These are phyloP conservation scores for Melanomma pulvis-pyrius DNA, from an alignment of 495 filamentous ascomycete genomes.

Conservation along the genomic window DNA sequence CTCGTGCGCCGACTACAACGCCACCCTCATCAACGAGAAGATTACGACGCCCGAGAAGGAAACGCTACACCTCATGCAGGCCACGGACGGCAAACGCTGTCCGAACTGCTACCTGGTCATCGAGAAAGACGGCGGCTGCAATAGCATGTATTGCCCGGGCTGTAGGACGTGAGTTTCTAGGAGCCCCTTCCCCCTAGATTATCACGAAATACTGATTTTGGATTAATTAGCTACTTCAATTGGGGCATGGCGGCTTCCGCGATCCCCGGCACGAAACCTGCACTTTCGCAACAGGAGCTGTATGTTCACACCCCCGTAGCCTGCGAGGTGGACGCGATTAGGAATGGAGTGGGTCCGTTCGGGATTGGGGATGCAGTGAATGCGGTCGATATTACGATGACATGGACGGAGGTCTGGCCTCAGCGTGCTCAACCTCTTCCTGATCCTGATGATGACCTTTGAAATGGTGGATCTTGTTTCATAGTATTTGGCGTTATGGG, in stretches of 20 bases:
- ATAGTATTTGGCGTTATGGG: too few relatives aligned
- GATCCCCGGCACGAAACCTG: constrained; percentile 5
- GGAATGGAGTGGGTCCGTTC: background rate
- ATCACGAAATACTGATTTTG: too few relatives aligned
- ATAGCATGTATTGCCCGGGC: constrained; percentile 24
- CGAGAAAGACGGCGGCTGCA: constrained; percentile 30
- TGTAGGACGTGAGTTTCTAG: too few relatives aligned
- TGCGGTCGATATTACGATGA: too few relatives aligned
- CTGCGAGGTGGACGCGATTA: background rate
- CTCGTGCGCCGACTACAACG: constrained; percentile 17
- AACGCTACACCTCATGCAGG: constrained; percentile 24
- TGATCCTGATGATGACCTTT: too few relatives aligned
- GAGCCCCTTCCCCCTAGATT: too few relatives aligned
- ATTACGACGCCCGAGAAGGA: constrained; percentile 25
- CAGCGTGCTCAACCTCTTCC: too few relatives aligned
- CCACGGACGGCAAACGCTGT: constrained; percentile 21
- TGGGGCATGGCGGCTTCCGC: constrained; percentile 25
- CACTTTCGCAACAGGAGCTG: background rate
- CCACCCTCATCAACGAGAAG: background rate
- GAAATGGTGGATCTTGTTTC: too few relatives aligned
- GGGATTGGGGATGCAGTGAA: too few relatives aligned
- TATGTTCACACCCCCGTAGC: background rate
- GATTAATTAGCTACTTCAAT: too few relatives aligned
- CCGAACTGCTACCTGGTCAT: constrained; percentile 33
- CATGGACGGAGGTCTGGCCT: too few relatives aligned